These are phyloP conservation scores for Alternaria alternata DNA, from an alignment of 2,329 filamentous ascomycete species.

Conservation along the genomic window DNA sequence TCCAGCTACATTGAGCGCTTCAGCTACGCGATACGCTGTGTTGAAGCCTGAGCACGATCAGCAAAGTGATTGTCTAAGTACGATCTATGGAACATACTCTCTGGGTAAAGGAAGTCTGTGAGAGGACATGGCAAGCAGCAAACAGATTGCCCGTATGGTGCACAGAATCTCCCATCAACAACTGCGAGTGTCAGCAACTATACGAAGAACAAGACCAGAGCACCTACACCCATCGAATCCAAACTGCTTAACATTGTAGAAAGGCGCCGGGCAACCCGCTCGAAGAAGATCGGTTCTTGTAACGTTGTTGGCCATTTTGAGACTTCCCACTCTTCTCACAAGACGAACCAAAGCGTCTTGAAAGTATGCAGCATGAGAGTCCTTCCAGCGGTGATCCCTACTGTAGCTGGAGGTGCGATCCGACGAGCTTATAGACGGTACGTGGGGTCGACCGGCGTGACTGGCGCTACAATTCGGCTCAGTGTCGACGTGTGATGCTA, in stretches of 20 bases:
- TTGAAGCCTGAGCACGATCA: slow-evolving; percentile 56
- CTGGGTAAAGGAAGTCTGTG: slow-evolving; percentile 75
- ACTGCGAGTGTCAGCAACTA: slow-evolving; percentile 54
- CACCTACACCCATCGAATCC: slow-evolving; percentile 72
- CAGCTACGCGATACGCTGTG: slow-evolving; percentile 70
- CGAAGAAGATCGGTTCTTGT: slow-evolving; percentile 42
- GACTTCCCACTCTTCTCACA: slow-evolving; percentile 14
- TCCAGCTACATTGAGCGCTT: slow-evolving; percentile 82
- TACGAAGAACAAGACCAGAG: not conserved
- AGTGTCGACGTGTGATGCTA: slow-evolving; percentile 17
- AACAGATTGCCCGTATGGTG: slow-evolving; percentile 58
- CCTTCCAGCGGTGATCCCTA: slow-evolving; percentile 10
- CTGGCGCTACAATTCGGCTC: slow-evolving; percentile 14
- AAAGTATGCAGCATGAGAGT: slow-evolving; percentile 35
- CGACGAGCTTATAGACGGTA: not conserved
- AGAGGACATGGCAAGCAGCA: slow-evolving; percentile 94
- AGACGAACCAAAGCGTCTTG: slow-evolving; percentile 30
- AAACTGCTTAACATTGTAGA: slow-evolving; percentile 71
- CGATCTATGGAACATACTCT: slow-evolving; percentile 54
- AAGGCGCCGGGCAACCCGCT: slow-evolving; percentile 72
- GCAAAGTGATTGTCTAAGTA: slow-evolving; percentile 5
- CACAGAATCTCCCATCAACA: slow-evolving; percentile 66
- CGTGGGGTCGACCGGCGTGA: slow-evolving; percentile 16
- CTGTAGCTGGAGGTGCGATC: slow-evolving; percentile 3
- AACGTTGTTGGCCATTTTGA: slow-evolving; percentile 27